These are phyloP conservation scores for Paecilomyces dactylethromorphus DNA, from an alignment of 2,329 filamentous ascomycete species.

Conservation along the genomic window DNA sequence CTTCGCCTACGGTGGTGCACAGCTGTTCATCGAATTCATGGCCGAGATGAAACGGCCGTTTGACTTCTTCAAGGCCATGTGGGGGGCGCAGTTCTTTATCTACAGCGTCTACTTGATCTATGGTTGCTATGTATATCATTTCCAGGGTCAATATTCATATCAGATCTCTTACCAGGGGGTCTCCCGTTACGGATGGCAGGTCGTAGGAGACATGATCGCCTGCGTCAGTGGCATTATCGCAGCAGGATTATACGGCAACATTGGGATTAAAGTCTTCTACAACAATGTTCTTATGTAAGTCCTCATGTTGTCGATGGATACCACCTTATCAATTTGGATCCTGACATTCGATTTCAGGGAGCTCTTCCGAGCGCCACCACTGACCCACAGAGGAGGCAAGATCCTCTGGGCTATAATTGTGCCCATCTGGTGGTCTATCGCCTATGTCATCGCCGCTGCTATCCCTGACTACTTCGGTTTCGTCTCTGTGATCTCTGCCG, in stretches of 20 bases:
- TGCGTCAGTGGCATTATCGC: slow-evolving; percentile 27
- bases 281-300: slow-evolving; percentile 31
- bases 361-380: slow-evolving; percentile 32
- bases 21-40: slow-evolving; percentile 54
- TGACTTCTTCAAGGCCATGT: slow-evolving; percentile 45
- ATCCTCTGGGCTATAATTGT: slow-evolving; percentile 28
- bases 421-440: slow-evolving; percentile 39
- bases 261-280: slow-evolving; percentile 39
- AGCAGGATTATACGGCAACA: slow-evolving; percentile 34
- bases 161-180: slow-evolving; percentile 10
- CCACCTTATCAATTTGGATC: neutral
- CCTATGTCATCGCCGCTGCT: slow-evolving; percentile 38
- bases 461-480: slow-evolving; percentile 38
- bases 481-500: slow-evolving; percentile 35
- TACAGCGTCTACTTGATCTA: slow-evolving; percentile 43
- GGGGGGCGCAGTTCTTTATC: slow-evolving; percentile 43
- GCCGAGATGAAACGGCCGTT: slow-evolving; percentile 46
- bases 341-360: slow-evolving; percentile 19
- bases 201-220: slow-evolving; percentile 22
- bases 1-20: slow-evolving; percentile 53
- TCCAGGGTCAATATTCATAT: slow-evolving; percentile 36
- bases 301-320: neutral
- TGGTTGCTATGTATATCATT: slow-evolving; percentile 42
- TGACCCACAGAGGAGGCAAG: slow-evolving; percentile 34
- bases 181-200: slow-evolving; percentile 25